Evolutionary conservation across 768 basidiomycete genomes (phyloP), one percentile per base, ranked within the genome.

Genomic region (Mycena vitilis): DNA sequence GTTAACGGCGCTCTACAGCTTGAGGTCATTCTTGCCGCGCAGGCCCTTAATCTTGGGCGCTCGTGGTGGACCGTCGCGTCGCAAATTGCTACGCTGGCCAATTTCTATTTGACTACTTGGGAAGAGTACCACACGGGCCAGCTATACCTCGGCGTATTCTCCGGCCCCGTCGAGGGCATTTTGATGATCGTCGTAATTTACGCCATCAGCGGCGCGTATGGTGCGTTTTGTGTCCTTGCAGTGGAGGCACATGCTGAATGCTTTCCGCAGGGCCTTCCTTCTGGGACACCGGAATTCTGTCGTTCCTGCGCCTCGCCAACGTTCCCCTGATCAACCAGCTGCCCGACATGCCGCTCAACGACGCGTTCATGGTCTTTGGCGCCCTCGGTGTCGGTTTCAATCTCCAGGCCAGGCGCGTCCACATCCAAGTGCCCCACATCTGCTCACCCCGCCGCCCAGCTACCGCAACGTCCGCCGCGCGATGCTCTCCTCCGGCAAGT

Each of bases 61-160:
- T 95, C 95, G 0, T 99, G 98, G 96, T 99, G 96, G 97, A 98
- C 96, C 0, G 91, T 99, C 40, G 88, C 92, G 0, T 92, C 92
- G 1, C 94, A 96, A 76, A 84, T 91, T 13, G 90, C 90, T 1
- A 89, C 91, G 0, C 80, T 92, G 47, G 89, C 88, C 68, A 93
- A 91, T 76, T 95, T 95, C 74, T 94, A 94, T 78, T 82, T 93
- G 22, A 91, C 91, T 5, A 94, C 92, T 18, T 94, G 92, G 91
- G 91, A 86, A 77, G 87, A 97, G 78, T 95, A 93, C 74, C 93
- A 98, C 73, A 98, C 96, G 2, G 94, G 96, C 34, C 90, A 93
- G 71, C 83, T 99, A 18, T 99, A 91, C 83, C 90, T 99, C 20
- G 95, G 94, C 11, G 88, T 91, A 40, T 97, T 97, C 79, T 97